A percentile compares a stretch with the other conserved stretches of the same genome.
Evolutionary conservation across 306 rosid species (phyloP).

Genomic region (Castanea crenata): DNA sequence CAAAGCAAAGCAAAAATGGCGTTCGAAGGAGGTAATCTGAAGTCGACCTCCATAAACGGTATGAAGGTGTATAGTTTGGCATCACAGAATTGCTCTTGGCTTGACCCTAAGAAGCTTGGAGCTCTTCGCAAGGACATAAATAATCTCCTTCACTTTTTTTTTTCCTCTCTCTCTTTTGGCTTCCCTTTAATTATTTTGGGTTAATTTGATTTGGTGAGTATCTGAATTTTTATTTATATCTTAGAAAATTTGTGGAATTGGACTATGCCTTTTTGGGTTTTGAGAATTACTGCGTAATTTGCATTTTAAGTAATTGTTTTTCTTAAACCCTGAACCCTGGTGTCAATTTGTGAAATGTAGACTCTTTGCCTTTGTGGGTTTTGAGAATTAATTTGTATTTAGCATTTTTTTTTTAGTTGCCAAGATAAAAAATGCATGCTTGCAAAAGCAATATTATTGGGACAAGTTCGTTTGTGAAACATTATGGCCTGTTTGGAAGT

Average conservation of each 20-base stretch:
- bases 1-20: conserved; percentile 40
- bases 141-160: conserved; percentile 1
- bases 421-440: not conserved
- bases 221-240: not conserved
- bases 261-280: too few relatives aligned
- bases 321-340: not conserved
- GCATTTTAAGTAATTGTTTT: too few relatives aligned
- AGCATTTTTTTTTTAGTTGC: not conserved
- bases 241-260: not conserved
- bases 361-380: not conserved
- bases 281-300: too few relatives aligned
- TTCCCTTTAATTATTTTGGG: not conserved
- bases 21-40: conserved; percentile 61
- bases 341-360: not conserved
- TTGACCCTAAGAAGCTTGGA: conserved; percentile 54
- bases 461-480: too few relatives aligned
- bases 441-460: not conserved
- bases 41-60: conserved; percentile 67
- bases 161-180: not conserved
- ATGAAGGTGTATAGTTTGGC: conserved; percentile 71
- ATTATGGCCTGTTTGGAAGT: too few relatives aligned
- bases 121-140: conserved; percentile 64
- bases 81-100: conserved; percentile 81
- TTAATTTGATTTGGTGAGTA: not conserved
- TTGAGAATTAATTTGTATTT: not conserved